These are phyloP conservation scores for Cytospora paraplurivora DNA, from an alignment of 2,329 filamentous ascomycete species.

Conservation along the genomic window DNA sequence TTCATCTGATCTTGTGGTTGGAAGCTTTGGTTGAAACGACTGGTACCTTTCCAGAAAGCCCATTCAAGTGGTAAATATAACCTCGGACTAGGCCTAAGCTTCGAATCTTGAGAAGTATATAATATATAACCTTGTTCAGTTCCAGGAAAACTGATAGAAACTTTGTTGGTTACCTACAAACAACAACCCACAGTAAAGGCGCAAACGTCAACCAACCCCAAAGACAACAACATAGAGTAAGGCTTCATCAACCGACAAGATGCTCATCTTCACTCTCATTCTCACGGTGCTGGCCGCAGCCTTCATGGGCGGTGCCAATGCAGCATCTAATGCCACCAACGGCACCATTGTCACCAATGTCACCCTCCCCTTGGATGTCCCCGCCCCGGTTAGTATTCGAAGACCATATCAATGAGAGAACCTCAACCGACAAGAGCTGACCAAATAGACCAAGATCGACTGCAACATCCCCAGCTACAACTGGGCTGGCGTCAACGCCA, in stretches of 20 bases:
- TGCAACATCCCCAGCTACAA: not conserved
- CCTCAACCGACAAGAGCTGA: not conserved
- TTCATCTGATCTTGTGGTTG: no score
- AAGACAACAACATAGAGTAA: not conserved
- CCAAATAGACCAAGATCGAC: not conserved
- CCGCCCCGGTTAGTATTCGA: not conserved
- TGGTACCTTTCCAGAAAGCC: no score
- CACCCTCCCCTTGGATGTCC: not conserved
- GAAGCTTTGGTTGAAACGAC: no score
- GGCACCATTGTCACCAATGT: not conserved
- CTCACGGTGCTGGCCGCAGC: not conserved
- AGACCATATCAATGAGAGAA: not conserved
- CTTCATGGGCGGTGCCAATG: not conserved
- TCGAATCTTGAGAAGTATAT: no score
- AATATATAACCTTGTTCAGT: no score
- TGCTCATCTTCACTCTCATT: not conserved
- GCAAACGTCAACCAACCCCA: not conserved
- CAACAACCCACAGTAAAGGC: no score
- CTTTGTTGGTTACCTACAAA: no score
- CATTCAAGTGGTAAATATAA: no score
- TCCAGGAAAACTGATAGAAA: no score
- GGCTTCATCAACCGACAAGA: not conserved
- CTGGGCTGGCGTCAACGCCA: not conserved
- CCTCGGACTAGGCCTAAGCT: no score
- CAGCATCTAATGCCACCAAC: not conserved